phyloP scores from a whole-genome alignment of 371 early-diverging fungal genomes.

The Lichtheimia ornata region DNA sequence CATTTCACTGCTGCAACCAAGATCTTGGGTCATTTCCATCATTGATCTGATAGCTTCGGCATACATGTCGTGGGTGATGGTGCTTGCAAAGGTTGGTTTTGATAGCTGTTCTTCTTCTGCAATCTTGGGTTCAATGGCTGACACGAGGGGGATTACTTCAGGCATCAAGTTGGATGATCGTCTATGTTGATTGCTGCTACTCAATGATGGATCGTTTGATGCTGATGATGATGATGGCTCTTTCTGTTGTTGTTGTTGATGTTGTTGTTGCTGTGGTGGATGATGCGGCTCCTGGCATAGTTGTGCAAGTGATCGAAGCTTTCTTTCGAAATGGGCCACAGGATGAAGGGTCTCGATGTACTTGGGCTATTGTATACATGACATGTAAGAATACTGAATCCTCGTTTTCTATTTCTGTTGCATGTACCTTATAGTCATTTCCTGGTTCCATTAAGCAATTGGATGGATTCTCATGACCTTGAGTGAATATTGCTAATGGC shows the following conservation, averaged over 20 bases:
- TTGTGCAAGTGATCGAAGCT: slow-evolving; percentile 41
- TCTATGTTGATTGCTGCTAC: too few species aligned
- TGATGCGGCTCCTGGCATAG: slow-evolving; percentile 36
- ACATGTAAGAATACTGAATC: slow-evolving; percentile 2
- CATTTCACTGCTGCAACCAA: slow-evolving; percentile 33
- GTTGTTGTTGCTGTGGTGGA: neutral
- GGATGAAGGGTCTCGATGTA: slow-evolving; percentile 46
- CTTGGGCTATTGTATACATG: slow-evolving; percentile 27
- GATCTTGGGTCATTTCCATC: slow-evolving; percentile 25
- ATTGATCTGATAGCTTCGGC: slow-evolving; percentile 34
- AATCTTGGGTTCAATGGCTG: slow-evolving; percentile 26
- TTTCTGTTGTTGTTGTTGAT: neutral
- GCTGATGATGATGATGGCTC: too few species aligned
- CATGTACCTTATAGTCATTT: slow-evolving; percentile 16
- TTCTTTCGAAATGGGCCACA: slow-evolving; percentile 41
- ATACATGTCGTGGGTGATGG: slow-evolving; percentile 42
- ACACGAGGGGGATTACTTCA: slow-evolving; percentile 34
- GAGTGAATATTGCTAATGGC: slow-evolving; percentile 21
- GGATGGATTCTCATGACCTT: slow-evolving; percentile 10
- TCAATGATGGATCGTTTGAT: too few species aligned
- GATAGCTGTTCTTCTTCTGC: neutral
- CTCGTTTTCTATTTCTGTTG: neutral
- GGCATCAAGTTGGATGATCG: neutral
- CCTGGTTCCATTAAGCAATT: slow-evolving; percentile 4
- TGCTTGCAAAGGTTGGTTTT: slow-evolving; percentile 19